Conservation (phyloP, 225 moss, liverwort and hornwort species). For the Marchantia paleacea region DNA sequence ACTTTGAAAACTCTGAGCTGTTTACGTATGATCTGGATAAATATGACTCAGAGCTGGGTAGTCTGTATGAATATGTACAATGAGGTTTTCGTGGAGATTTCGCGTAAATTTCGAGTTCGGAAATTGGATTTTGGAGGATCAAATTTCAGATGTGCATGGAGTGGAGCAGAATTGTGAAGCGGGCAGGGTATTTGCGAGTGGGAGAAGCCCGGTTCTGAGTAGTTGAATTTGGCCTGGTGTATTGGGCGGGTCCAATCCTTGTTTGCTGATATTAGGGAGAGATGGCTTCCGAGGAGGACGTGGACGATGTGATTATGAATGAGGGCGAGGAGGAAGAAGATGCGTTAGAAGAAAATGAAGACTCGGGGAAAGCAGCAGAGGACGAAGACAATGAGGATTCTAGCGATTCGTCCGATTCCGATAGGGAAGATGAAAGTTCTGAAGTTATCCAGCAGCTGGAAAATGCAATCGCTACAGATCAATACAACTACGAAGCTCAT, state of each 20-base stretch:
- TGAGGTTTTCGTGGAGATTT: too few relatives aligned
- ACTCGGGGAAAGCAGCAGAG: constrained; percentile 1
- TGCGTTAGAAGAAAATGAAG: constrained; percentile 1
- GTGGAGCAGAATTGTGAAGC: too few relatives aligned
- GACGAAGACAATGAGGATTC: constrained; percentile 12
- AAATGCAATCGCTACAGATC: constrained; percentile 42
- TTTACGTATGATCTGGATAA: too few relatives aligned
- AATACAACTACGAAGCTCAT: constrained; percentile 68
- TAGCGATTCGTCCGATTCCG: constrained; percentile 17
- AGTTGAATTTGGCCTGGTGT: neutral
- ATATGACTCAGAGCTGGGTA: too few relatives aligned
- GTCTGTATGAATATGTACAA: too few relatives aligned
- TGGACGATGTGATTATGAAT: constrained; percentile 6
- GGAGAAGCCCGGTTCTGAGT: neutral
- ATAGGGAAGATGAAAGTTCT: constrained; percentile 24
- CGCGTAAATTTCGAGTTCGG: too few relatives aligned
- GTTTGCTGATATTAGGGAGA: neutral
- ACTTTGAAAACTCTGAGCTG: too few relatives aligned
- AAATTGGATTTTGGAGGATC: too few relatives aligned
- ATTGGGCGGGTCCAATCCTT: neutral
- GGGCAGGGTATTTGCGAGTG: neutral
- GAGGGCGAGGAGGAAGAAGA: constrained; percentile 1
- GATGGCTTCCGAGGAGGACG: constrained; percentile 31
- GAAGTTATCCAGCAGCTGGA: constrained; percentile 46
- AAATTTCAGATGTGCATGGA: too few relatives aligned